Percentiles rank a stretch among this genome's conserved stretches.
Evolutionary conservation across 179 eudicot genomes (phyloP).

Genomic region (Vitellaria paradoxa): DNA sequence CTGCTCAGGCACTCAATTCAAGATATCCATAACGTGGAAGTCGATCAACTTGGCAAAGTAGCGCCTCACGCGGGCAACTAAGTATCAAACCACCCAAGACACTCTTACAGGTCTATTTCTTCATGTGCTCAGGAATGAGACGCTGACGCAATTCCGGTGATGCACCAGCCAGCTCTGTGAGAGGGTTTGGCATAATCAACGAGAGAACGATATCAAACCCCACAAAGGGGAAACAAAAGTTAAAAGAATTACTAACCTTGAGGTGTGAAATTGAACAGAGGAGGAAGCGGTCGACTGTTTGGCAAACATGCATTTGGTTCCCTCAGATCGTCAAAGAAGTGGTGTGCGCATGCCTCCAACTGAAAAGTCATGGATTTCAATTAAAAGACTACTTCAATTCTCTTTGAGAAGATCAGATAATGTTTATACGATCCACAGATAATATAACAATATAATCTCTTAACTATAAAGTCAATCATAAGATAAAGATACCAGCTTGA

Average conservation of each 20-base stretch:
- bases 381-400: neutral
- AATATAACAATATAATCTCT: neutral
- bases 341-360: slow-evolving; percentile 99
- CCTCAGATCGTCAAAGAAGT: slow-evolving; percentile 78
- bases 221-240: neutral
- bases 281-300: slow-evolving; percentile 68
- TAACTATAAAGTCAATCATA: neutral
- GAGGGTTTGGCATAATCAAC: slow-evolving; percentile 4
- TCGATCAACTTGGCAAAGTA: no score
- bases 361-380: slow-evolving; percentile 23
- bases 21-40: neutral
- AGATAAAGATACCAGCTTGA: neutral
- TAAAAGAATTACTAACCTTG: slow-evolving; percentile 44
- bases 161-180: slow-evolving; percentile 61
- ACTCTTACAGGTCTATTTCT: slow-evolving; percentile 31
- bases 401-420: neutral
- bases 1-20: neutral
- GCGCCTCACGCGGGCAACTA: neutral
- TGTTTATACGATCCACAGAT: neutral
- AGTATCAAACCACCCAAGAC: slow-evolving; percentile 5
- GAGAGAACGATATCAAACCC: neutral
- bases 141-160: slow-evolving; percentile 63
- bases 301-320: slow-evolving; percentile 75
- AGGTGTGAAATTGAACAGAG: slow-evolving; percentile 67
- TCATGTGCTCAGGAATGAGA: slow-evolving; percentile 54